phyloP scores from a whole-genome alignment of 2,329 filamentous ascomycete genomes.

The Lithohypha guttulata region DNA sequence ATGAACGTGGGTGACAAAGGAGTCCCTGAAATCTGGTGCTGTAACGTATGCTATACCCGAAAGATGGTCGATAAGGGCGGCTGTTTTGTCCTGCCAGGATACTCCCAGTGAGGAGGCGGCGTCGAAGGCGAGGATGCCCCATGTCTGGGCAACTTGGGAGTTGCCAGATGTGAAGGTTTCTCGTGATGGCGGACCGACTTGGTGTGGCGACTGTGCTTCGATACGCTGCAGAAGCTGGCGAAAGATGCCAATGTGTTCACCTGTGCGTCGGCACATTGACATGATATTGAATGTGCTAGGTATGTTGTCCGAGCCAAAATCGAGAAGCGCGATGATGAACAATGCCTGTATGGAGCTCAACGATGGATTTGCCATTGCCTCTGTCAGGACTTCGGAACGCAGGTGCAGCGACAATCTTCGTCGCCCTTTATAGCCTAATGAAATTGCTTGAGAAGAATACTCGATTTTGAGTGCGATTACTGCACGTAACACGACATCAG shows the following conservation, averaged over 20 bases:
- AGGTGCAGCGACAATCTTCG: constrained; percentile 17
- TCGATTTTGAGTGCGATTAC: constrained; percentile 18
- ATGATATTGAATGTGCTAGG: constrained; percentile 20
- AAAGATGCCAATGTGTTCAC: constrained; percentile 20
- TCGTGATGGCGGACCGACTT: constrained; percentile 19
- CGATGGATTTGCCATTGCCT: constrained; percentile 19
- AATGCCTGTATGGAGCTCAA: constrained; percentile 19
- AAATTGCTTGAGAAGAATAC: constrained; percentile 21
- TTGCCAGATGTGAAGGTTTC: constrained; percentile 16
- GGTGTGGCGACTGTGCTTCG: constrained; percentile 15
- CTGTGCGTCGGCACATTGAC: constrained; percentile 19
- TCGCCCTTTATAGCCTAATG: constrained; percentile 19
- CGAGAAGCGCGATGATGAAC: constrained; percentile 19
- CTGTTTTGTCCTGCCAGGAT: constrained; percentile 20
- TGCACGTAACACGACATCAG: constrained; percentile 20
- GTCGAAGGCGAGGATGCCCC: constrained; percentile 17
- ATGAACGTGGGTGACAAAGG: constrained; percentile 17
- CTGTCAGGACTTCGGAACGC: constrained; percentile 17
- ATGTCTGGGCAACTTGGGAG: constrained; percentile 16
- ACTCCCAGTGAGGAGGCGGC: constrained; percentile 18
- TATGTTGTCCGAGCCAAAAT: constrained; percentile 21
- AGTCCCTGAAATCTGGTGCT: constrained; percentile 20
- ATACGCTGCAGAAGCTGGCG: constrained; percentile 19
- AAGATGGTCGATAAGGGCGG: constrained; percentile 19
- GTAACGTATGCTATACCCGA: constrained; percentile 19